phyloP scores from a whole-genome alignment of 176 grass and related monocot genomes.

The Avena eriantha region DNA sequence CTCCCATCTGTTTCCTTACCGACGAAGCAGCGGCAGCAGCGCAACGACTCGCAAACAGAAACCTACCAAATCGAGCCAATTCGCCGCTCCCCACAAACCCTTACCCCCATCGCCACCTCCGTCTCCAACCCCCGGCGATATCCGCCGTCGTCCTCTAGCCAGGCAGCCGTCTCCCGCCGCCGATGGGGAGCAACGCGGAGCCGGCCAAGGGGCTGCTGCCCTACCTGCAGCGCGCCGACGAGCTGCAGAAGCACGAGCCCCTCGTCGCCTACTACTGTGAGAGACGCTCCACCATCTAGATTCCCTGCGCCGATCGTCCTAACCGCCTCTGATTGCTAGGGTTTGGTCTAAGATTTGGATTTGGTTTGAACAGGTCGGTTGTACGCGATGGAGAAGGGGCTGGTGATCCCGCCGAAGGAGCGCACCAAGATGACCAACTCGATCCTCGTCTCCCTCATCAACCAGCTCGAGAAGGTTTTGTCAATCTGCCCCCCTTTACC shows the following conservation, averaged over 20 bases:
- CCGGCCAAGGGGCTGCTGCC: constrained; percentile 92
- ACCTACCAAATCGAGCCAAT: constrained; percentile 10
- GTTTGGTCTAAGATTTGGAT: constrained; percentile 24
- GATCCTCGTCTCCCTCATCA: constrained; percentile 89
- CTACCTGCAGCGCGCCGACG: constrained; percentile 96
- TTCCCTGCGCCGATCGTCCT: too few species aligned
- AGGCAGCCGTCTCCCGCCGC: not conserved
- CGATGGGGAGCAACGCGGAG: constrained; percentile 81
- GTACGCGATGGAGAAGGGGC: constrained; percentile 91
- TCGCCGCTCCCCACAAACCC: constrained; percentile 2
- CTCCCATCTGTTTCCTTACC: constrained; percentile 33
- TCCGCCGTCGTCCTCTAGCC: too few species aligned
- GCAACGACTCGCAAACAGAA: constrained; percentile 19
- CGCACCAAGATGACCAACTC: constrained; percentile 92
- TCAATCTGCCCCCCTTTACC: not conserved
- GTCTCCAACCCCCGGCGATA: not conserved
- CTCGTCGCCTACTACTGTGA: constrained; percentile 99
- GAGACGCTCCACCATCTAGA: not conserved
- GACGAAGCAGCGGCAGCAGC: constrained; percentile 19
- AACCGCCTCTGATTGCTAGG: not conserved
- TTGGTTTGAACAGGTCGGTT: constrained; percentile 64
- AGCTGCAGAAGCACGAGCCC: constrained; percentile 99
- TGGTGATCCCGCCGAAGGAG: constrained; percentile 77
- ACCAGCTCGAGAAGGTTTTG: constrained; percentile 90
- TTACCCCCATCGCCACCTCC: not conserved